Evolutionary conservation across 2,329 filamentous ascomycete genomes (phyloP), one percentile per base, ranked within the genome.

Genomic region (Colletotrichum coccodes): DNA sequence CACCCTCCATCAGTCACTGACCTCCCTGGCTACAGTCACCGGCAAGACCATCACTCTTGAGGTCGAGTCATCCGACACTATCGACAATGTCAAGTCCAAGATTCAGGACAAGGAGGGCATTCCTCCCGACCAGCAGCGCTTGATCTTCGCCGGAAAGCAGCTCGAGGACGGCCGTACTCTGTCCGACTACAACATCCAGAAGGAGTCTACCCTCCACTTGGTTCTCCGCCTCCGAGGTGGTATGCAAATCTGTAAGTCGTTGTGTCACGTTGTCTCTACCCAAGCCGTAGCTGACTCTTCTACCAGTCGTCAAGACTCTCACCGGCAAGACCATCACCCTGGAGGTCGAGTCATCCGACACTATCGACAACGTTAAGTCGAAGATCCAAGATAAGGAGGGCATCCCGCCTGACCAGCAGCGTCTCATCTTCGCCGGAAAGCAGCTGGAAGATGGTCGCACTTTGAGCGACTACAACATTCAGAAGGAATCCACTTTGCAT

Each of bases 371-470:
- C 71, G 95, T 98, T 44, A 98, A 98, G 90, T 90, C 88, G 58
- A 98, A 98, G 89, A 98, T 98, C 49, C 95, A 98, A 82, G 95
- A 98, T 78, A 98, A 98, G 89, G 95, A 98, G 83, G 95, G 95
- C 30, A 98, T 98, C 64, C 95, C 95, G 53, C 95, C 95, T 12
- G 95, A 98, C 79, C 95, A 98, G 83, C 95, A 98, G 86, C 95
- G 95, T 75, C 82, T 98, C 74, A 98, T 98, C 80, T 98, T 98
- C 75, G 95, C 95, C 50, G 95, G 95, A 65, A 98, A 98, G 88
- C 95, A 98, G 80, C 90, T 98, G 4, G 95, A 98, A 82, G 95
- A 98, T 75, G 95, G 95, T 71, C 94, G 95, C 61, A 97, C 94
- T 32, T 86, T 97, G 0, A 91, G 89, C 70, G 94, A 97, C 80